Evolutionary conservation across 2,329 filamentous ascomycete species (phyloP).

Genomic region (Nemania serpens): DNA sequence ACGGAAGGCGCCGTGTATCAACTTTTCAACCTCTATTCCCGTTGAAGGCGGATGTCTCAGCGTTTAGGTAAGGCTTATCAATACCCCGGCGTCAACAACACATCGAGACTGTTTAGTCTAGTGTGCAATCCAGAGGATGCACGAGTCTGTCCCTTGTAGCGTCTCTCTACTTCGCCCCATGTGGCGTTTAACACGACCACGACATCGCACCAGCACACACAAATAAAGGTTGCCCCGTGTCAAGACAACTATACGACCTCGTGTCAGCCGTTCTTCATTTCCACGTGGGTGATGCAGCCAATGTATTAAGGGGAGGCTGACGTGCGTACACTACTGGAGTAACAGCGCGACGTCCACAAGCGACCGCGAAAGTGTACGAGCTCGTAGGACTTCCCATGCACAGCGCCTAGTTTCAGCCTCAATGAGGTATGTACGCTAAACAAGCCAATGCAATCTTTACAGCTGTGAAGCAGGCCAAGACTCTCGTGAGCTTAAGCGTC

Average conservation of each 20-base stretch:
- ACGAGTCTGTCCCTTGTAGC: too few relatives aligned
- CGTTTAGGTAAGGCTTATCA: conserved; percentile 4
- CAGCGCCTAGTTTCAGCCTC: not conserved
- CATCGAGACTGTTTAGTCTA: not conserved
- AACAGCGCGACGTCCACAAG: not conserved
- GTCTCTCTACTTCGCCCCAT: too few relatives aligned
- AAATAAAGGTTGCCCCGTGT: not conserved
- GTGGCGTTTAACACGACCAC: not conserved
- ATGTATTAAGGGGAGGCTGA: not conserved
- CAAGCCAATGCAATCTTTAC: not conserved
- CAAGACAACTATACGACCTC: not conserved
- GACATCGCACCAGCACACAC: not conserved
- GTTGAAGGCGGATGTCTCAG: not conserved
- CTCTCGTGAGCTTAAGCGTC: not conserved
- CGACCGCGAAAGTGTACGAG: too few relatives aligned
- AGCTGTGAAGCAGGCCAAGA: conserved; percentile 5
- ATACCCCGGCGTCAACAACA: not conserved
- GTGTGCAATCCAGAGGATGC: not conserved
- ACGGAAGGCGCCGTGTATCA: too few relatives aligned
- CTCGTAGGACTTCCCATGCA: not conserved
- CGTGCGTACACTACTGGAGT: not conserved
- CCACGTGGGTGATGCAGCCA: conserved; percentile 2
- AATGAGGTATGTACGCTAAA: not conserved
- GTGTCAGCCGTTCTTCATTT: not conserved
- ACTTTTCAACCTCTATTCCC: too few relatives aligned